These are phyloP conservation scores for Apostasia shenzhenica DNA, from an alignment of 106 monocot genomes.

Conservation along the genomic window DNA sequence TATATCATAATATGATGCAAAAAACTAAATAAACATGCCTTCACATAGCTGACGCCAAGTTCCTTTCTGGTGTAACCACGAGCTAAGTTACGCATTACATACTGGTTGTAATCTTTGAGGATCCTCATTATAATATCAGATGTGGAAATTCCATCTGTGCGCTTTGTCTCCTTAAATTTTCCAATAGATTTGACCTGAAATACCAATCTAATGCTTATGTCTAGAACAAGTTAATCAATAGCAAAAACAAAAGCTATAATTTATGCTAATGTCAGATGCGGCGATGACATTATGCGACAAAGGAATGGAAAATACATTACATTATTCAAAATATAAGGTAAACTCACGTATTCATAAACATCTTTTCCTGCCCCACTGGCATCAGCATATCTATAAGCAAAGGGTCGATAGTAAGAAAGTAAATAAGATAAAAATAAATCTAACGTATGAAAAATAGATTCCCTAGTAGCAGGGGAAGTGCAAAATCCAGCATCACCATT, in stretches of 20 bases:
- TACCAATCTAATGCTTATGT: background rate
- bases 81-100: constrained; percentile 81
- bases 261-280: background rate
- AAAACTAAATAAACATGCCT: constrained; percentile 25
- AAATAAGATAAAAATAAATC: background rate
- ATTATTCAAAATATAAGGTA: background rate
- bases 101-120: constrained; percentile 76
- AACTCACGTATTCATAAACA: constrained; percentile 90
- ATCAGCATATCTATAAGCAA: constrained; percentile 75
- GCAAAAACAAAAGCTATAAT: background rate
- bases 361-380: constrained; percentile 88
- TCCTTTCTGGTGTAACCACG: constrained; percentile 78
- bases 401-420: constrained; percentile 7
- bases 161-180: constrained; percentile 79
- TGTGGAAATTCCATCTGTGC: constrained; percentile 78
- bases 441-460: background rate
- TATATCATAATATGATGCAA: no score
- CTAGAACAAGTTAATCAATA: background rate
- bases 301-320: background rate
- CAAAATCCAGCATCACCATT: no score
- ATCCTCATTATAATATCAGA: constrained; percentile 93
- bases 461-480: background rate
- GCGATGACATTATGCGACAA: background rate
- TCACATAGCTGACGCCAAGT: constrained; percentile 83
- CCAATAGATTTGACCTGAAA: constrained; percentile 65